Percentiles rank a stretch among this genome's conserved stretches.
Conservation (phyloP, 345 rosid genomes). For the Salix purpurea region DNA sequence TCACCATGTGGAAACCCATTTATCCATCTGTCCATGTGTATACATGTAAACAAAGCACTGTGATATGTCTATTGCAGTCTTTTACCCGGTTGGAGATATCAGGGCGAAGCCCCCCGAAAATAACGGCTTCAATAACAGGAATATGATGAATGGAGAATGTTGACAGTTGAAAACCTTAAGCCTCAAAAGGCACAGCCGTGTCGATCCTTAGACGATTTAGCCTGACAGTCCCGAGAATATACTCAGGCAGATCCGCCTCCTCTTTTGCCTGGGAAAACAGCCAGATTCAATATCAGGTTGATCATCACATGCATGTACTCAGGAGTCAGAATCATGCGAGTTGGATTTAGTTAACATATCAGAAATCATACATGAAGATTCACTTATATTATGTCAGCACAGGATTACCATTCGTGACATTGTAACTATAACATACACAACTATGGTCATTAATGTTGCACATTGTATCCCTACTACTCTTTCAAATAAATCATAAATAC, state of each 20-base stretch:
- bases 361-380: too few species aligned
- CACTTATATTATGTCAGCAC: too few species aligned
- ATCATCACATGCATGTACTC: not conserved
- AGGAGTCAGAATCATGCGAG: not conserved
- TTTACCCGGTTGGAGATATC: not conserved
- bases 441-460: not conserved
- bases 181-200: constrained; percentile 59
- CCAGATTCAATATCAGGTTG: not conserved
- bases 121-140: not conserved
- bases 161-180: constrained; percentile 24
- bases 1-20: not conserved
- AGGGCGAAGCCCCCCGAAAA: not conserved
- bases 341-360: too few species aligned
- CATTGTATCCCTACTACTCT: not conserved
- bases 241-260: constrained; percentile 82
- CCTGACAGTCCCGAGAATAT: constrained; percentile 85
- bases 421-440: not conserved
- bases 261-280: constrained; percentile 65
- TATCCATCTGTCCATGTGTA: not conserved
- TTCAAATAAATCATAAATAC: not conserved
- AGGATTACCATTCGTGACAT: not conserved
- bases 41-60: not conserved
- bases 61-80: not conserved
- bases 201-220: constrained; percentile 71
- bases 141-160: not conserved